Base-by-base conservation (phyloP, 805 yeast genomes). In the Cyberlindnera nakhonratchasimensis region DNA sequence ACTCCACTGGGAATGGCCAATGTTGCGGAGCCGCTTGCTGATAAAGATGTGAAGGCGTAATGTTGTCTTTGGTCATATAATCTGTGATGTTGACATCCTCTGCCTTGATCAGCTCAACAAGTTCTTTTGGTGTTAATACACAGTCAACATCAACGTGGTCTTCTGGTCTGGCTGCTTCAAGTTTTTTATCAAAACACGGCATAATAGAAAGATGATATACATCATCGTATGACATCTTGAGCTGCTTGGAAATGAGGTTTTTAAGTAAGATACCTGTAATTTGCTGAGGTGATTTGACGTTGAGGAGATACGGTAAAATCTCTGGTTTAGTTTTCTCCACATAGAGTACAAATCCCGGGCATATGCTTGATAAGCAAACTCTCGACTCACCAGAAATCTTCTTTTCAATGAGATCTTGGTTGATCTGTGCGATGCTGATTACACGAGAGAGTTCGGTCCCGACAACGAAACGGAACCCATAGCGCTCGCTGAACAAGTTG, bases 121-220 rank as follows among this genome's bases (percentile, higher is more conserved):
- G 64, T 58, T 93, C 99, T 52, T 79, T 82, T 11, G 98, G 89
- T 0, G 99, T 93, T 18, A 93, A 75, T 3, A 93, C 99, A 66
- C 96, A 86, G 61, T 93, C 97, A 11, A 93, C 97, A 24, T 45
- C 48, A 11, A 58, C 55, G 16, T 64, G 70, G 39, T 71, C 66
- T 50, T 87, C 96, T 0, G 86, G 82, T 47, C 98, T 72, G 4
- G 96, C 89, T 21, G 96, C 93, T 66, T 93, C 99, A 31, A 90
- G 72, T 62, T 93, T 93, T 65, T 93, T 93, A 62, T 93, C 99
- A 61, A 93, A 93, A 55, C 98, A 91, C 2, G 99, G 98, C 98
- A 91, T 91, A 17, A 93, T 70, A 7, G 93, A 76, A 41, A 93
- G 64, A 61, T 91, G 97, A 58, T 87, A 93, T 0, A 89, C 65